phyloP scores from a whole-genome alignment of 495 filamentous ascomycete genomes.

The Aspergillus homomorphus region DNA sequence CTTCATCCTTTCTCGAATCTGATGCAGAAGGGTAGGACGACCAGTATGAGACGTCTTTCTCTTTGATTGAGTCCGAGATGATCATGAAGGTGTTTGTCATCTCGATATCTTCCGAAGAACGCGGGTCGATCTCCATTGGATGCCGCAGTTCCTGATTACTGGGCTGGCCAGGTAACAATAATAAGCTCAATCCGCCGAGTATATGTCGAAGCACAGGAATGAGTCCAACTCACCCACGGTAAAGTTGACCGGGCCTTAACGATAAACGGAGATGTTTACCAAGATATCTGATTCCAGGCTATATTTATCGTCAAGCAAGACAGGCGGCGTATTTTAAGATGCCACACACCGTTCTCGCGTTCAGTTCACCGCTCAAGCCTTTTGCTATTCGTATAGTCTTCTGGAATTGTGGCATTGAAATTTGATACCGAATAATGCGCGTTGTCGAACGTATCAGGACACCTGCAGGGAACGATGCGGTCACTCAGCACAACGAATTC shows the following conservation, averaged over 20 bases:
- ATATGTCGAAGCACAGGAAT: background rate
- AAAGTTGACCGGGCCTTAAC: background rate
- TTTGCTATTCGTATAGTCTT: slow-evolving; percentile 2
- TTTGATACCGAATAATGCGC: slow-evolving; percentile 15
- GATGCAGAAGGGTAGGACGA: background rate
- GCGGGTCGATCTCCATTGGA: background rate
- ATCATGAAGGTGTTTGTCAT: background rate
- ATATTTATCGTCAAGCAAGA: slow-evolving; percentile 9
- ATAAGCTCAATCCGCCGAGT: background rate
- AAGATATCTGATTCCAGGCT: background rate
- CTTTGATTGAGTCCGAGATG: background rate
- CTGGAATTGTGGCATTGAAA: slow-evolving; percentile 8
- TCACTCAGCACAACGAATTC: slow-evolving; percentile 15
- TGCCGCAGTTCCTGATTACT: background rate
- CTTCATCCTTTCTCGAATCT: background rate
- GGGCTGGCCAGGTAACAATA: background rate
- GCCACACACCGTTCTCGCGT: slow-evolving; percentile 6
- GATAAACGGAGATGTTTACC: background rate
- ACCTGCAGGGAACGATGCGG: slow-evolving; percentile 28
- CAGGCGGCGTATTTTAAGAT: slow-evolving; percentile 21
- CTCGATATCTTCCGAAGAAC: background rate
- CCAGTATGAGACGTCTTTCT: background rate
- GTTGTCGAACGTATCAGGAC: slow-evolving; percentile 21
- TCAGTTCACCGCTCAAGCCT: slow-evolving; percentile 22
- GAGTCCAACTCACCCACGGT: background rate